Evolutionary conservation across 148 eudicot genomes (phyloP), one percentile per base, ranked within the genome.

Genomic region (Rhododendron ovatum): DNA sequence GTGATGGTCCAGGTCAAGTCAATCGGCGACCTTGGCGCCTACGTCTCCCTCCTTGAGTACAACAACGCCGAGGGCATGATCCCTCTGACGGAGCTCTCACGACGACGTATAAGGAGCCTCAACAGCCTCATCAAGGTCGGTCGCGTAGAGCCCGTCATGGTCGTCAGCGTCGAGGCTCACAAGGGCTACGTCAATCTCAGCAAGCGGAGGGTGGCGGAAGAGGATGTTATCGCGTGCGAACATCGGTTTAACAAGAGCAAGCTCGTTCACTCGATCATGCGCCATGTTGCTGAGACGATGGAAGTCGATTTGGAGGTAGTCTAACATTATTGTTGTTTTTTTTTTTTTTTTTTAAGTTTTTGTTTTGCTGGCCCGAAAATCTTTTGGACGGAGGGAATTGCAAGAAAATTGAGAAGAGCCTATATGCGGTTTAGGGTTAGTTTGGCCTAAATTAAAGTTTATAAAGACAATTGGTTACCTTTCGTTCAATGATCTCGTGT

Each of bases 1-100:
- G 99, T 97, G 53, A 97, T 97, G 99, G 94, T 97, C 7, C 98
- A 94, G 74, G 99, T 97, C 43, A 94, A 94, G 90, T 92, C 91
- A 90, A 94, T 97, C 84, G 98, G 95, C 15, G 98, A 95, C 63
- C 92, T 95, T 91, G 96, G 99, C 2, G 97, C 98, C 0, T 95
- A 97, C 86, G 99, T 97, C 0, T 89, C 98, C 0, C 92, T 97
- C 0, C 88, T 97, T 3, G 99, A 97, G 92, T 97, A 97, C 93
- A 95, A 97, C 88, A 93, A 95, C 94, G 95, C 94, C 81, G 99
- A 97, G 90, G 99, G 99, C 0, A 97, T 97, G 98, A 97, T 97
- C 59, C 90, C 95, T 7, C 90, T 97, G 86, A 95, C 99, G 1
- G 99, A 97, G 90, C 92, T 95, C 28, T 95, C 99, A 0, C 93